phyloP scores from a whole-genome alignment of 345 rosid genomes.

The Pseudoturritis turrita region DNA sequence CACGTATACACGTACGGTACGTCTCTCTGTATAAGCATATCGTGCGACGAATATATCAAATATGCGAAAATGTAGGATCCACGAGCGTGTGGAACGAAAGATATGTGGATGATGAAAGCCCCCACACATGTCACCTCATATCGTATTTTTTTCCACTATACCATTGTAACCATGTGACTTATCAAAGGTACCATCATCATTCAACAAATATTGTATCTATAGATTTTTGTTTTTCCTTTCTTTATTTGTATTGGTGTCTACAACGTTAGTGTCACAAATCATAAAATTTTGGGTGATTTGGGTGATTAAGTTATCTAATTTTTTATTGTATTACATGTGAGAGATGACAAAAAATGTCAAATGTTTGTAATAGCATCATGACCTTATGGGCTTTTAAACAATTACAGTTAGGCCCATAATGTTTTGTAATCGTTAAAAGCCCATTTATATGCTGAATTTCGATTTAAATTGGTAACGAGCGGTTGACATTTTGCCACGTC shows the following conservation, averaged over 20 bases:
- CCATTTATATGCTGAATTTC: not conserved
- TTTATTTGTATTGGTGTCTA: not conserved
- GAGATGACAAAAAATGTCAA: not conserved
- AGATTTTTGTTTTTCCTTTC: not conserved
- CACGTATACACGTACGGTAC: not conserved
- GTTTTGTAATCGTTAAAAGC: not conserved
- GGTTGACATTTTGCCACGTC: slow-evolving; percentile 13
- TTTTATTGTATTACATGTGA: not conserved
- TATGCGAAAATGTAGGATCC: not conserved
- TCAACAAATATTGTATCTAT: not conserved
- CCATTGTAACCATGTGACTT: slow-evolving; percentile 3
- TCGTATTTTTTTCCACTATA: not conserved
- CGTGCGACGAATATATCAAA: too few relatives aligned
- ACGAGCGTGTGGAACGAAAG: not conserved
- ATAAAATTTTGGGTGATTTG: not conserved
- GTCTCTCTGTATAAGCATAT: not conserved
- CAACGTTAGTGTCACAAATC: not conserved
- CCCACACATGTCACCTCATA: slow-evolving; percentile 19
- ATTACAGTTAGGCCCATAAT: not conserved
- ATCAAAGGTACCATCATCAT: not conserved
- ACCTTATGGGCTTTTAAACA: not conserved
- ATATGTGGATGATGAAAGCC: slow-evolving; percentile 10
- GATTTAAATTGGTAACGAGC: not conserved
- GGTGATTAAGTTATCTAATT: not conserved
- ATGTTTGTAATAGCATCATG: too few relatives aligned